A percentile compares a stretch with the other conserved stretches of the same genome.
phyloP scores from a whole-genome alignment of 352 stramenopile genomes.

The Pythium utonaiense region DNA sequence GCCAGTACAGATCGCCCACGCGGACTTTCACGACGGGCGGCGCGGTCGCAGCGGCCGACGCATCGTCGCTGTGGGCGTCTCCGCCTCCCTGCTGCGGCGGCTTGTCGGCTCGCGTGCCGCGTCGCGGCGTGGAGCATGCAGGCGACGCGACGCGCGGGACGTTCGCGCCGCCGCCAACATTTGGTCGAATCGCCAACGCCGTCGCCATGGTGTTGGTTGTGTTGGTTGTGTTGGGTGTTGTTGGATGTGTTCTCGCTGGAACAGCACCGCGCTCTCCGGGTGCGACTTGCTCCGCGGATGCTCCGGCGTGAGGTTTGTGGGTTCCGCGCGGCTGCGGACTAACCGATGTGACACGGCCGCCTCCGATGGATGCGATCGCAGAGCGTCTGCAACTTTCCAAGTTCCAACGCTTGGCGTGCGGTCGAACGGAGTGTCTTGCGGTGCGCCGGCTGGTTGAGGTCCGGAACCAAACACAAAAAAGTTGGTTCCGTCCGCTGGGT shows the following conservation, averaged over 20 bases:
- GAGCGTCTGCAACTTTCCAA: not conserved
- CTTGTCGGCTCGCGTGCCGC: not conserved
- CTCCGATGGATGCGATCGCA: not conserved
- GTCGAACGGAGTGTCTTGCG: not conserved
- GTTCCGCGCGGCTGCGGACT: not conserved
- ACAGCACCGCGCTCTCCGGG: not conserved
- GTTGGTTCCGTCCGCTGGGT: not conserved
- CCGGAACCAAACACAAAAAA: not conserved
- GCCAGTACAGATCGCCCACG: constrained; percentile 83
- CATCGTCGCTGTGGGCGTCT: not conserved
- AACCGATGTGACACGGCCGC: not conserved
- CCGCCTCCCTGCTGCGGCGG: constrained; percentile 1
- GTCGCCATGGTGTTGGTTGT: not conserved
- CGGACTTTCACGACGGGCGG: constrained; percentile 27
- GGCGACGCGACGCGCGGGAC: constrained; percentile 2
- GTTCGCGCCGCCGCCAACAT: constrained; percentile 4
- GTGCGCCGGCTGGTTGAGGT: not conserved
- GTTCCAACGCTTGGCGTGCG: constrained; percentile 1
- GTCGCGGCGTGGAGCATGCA: constrained; percentile 7
- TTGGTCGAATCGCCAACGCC: not conserved
- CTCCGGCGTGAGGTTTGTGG: too few species aligned
- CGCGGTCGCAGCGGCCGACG: constrained; percentile 1
- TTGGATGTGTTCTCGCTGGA: not conserved
- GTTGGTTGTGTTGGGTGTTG: not conserved
- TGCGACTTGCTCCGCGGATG: too few species aligned